These are phyloP conservation scores for Tolypocladium nubicola DNA, from an alignment of 2,329 filamentous ascomycete genomes.

Conservation along the genomic window DNA sequence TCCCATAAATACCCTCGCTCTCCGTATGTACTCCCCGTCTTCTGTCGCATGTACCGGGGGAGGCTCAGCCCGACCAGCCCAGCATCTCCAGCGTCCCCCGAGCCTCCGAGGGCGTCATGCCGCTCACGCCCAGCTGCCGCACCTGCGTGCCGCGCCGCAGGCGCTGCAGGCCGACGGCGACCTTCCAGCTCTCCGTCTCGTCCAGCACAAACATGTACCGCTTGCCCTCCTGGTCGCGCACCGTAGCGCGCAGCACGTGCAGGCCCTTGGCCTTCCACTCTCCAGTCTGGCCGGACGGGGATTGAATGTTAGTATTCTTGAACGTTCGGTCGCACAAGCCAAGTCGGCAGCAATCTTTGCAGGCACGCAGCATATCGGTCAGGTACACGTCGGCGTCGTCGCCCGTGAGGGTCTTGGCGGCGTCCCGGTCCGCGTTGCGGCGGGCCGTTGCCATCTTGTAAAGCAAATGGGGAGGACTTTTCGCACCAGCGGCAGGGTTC, in stretches of 20 bases:
- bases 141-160: conserved; percentile 50
- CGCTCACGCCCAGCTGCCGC: conserved; percentile 46
- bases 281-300: conserved; percentile 34
- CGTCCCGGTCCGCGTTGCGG: conserved; percentile 37
- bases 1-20: not conserved
- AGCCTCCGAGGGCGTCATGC: conserved; percentile 43
- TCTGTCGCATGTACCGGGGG: not conserved
- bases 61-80: conserved; percentile 34
- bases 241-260: conserved; percentile 52
- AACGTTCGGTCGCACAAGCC: conserved; percentile 36
- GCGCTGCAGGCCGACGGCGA: conserved; percentile 49
- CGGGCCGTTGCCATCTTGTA: conserved; percentile 36
- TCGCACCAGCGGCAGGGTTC: conserved; percentile 26
- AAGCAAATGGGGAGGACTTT: conserved; percentile 31
- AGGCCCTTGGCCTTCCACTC: conserved; percentile 44
- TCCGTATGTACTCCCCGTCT: not conserved
- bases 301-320: conserved; percentile 29
- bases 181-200: conserved; percentile 59
- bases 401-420: conserved; percentile 41
- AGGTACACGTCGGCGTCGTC: conserved; percentile 60
- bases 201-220: conserved; percentile 54
- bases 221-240: conserved; percentile 57
- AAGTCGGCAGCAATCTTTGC: conserved; percentile 52
- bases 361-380: conserved; percentile 50
- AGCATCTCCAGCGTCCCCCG: conserved; percentile 46